Evolutionary conservation across 192 early-diverging fungal genomes (phyloP).

Genomic region (Pilobolus umbonatus): DNA sequence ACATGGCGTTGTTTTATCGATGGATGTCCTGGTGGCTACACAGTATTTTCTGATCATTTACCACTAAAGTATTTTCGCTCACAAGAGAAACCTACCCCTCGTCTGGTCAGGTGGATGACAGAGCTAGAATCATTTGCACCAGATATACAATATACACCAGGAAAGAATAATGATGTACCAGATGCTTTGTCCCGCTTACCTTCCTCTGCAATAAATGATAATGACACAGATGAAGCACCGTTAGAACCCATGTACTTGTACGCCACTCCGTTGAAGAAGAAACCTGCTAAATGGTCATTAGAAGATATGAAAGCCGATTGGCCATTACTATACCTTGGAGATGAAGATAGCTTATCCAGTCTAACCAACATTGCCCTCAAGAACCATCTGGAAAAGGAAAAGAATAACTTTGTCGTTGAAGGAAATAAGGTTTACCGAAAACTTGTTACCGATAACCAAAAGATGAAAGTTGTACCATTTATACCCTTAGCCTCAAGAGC

Average conservation of each 20-base stretch:
- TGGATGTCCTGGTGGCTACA: constrained; percentile 2
- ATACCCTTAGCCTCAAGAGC: not conserved
- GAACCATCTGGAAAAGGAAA: no score
- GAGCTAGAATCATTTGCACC: constrained; percentile 9
- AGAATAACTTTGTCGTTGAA: not conserved
- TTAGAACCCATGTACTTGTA: constrained; percentile 3
- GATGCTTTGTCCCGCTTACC: not conserved
- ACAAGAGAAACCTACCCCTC: constrained; percentile 4
- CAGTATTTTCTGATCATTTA: not conserved
- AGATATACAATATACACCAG: constrained; percentile 7
- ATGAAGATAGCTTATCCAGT: no score
- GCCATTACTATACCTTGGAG: no score
- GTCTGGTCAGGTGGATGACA: not conserved
- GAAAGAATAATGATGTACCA: not conserved
- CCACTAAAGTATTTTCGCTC: constrained; percentile 5
- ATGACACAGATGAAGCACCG: no score
- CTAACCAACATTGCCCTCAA: no score
- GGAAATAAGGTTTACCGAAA: not conserved
- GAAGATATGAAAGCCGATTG: no score
- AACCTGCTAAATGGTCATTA: no score
- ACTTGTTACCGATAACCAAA: not conserved
- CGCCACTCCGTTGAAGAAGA: not conserved
- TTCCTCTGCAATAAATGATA: no score
- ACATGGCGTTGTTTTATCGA: constrained; percentile 16
- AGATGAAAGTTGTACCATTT: not conserved